Conservation (phyloP, 129 eudicot species). For the Gnaphalium uliginosum region DNA sequence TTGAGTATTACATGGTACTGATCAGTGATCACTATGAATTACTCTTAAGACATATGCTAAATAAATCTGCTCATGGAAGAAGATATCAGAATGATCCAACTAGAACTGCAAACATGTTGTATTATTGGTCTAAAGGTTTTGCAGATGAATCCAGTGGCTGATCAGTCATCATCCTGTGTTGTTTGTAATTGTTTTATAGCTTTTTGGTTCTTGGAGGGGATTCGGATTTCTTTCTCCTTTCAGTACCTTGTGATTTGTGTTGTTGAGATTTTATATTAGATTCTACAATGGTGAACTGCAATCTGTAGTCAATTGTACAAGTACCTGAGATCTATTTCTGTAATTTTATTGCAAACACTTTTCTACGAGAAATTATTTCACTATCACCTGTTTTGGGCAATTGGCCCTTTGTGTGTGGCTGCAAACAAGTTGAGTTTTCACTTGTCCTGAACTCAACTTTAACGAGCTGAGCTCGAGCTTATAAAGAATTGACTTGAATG, state of each 20-base stretch:
- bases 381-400: background rate
- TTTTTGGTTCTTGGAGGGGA: conserved; percentile 31
- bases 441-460: too few relatives aligned
- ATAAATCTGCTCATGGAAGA: conserved; percentile 12
- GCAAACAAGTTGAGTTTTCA: background rate
- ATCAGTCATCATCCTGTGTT: conserved; percentile 5
- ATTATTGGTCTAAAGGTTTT: conserved; percentile 25
- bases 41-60: conserved; percentile 16
- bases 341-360: conserved; percentile 22
- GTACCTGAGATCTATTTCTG: conserved; percentile 26
- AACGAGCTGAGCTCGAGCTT: background rate
- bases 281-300: conserved; percentile 29
- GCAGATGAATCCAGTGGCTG: conserved; percentile 33
- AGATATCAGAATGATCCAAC: conserved; percentile 7
- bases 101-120: conserved; percentile 29
- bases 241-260: conserved; percentile 28
- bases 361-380: background rate
- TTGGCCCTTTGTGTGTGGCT: too few relatives aligned
- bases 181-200: conserved; percentile 26
- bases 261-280: conserved; percentile 26
- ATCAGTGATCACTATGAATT: conserved; percentile 2
- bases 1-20: conserved; percentile 11
- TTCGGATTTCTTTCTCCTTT: conserved; percentile 14
- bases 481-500: background rate
- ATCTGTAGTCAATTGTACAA: conserved; percentile 20